Conservation (phyloP, 176 grass and related monocot species). For the Oryza meridionalis region DNA sequence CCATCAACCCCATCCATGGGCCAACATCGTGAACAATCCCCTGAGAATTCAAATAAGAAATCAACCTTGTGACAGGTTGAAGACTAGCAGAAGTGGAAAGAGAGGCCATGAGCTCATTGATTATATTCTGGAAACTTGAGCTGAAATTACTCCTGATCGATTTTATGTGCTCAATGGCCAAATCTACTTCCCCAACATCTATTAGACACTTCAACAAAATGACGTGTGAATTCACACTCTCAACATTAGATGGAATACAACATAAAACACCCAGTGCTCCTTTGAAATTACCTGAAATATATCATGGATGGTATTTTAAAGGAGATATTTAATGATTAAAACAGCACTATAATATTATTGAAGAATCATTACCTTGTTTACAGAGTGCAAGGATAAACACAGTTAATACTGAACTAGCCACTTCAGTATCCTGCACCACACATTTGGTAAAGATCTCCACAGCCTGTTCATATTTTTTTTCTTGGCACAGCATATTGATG, state of each 20-base stretch:
- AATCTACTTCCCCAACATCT: slow-evolving; percentile 66
- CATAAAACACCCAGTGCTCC: slow-evolving; percentile 53
- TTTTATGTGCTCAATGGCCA: slow-evolving; percentile 74
- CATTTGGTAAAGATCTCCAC: slow-evolving; percentile 67
- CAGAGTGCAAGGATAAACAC: slow-evolving; percentile 61
- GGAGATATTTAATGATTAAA: neutral
- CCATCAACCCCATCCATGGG: slow-evolving; percentile 64
- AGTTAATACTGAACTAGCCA: slow-evolving; percentile 56
- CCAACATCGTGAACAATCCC: slow-evolving; percentile 54
- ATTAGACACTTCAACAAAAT: slow-evolving; percentile 74
- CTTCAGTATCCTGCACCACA: slow-evolving; percentile 55
- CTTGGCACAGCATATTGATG: slow-evolving; percentile 64
- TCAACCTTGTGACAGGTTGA: slow-evolving; percentile 64
- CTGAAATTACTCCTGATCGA: slow-evolving; percentile 52
- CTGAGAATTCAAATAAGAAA: slow-evolving; percentile 54
- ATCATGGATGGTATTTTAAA: neutral
- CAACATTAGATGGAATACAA: slow-evolving; percentile 48
- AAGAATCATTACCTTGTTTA: slow-evolving; percentile 64
- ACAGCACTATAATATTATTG: neutral
- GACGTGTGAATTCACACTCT: slow-evolving; percentile 58
- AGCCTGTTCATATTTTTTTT: slow-evolving; percentile 66
- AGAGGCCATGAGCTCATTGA: slow-evolving; percentile 76
- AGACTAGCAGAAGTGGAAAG: slow-evolving; percentile 74
- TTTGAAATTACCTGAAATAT: slow-evolving; percentile 61
- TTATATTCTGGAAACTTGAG: slow-evolving; percentile 54